Conservation (phyloP, 1,284 basidiomycete genomes). For the Melanopsichium pennsylvanicum region DNA sequence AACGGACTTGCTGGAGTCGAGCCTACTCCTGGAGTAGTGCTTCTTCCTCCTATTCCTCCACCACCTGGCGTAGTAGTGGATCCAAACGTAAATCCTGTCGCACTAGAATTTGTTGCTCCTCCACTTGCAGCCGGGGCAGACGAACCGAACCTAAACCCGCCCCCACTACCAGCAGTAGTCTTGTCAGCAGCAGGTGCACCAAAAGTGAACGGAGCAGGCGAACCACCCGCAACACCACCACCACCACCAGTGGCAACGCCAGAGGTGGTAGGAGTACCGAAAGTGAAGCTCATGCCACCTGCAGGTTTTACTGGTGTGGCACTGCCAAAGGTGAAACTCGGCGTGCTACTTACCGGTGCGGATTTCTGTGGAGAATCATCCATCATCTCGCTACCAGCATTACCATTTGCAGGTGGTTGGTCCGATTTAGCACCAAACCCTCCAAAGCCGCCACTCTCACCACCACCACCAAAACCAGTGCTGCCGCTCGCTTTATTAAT, state of each 20-base stretch:
- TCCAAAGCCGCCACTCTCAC: slow-evolving; percentile 10
- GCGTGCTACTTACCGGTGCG: neutral
- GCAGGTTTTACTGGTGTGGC: slow-evolving; percentile 7
- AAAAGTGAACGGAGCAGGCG: slow-evolving; percentile 24
- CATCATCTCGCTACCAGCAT: slow-evolving; percentile 37
- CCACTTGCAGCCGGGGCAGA: neutral
- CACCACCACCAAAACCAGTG: slow-evolving; percentile 5
- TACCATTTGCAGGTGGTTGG: neutral
- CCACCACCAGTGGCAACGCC: no score
- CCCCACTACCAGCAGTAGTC: no score
- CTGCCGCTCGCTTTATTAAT: neutral
- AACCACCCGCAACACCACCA: neutral
- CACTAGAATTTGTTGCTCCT: neutral
- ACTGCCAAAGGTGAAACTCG: slow-evolving; percentile 34
- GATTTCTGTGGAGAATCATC: slow-evolving; percentile 34
- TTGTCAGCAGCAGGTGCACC: slow-evolving; percentile 1
- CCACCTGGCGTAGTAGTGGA: slow-evolving; percentile 16
- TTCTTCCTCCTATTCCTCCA: no score
- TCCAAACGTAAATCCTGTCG: slow-evolving; percentile 29
- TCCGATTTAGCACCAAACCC: slow-evolving; percentile 13
- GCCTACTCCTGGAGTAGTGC: slow-evolving; percentile 16
- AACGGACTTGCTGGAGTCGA: slow-evolving; percentile 31
- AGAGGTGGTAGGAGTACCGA: slow-evolving; percentile 3
- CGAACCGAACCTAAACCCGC: no score
- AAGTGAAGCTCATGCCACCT: slow-evolving; percentile 13